A percentile compares a stretch with the other conserved stretches of the same genome.
These are phyloP conservation scores for Mycosphaerelloides madeirae DNA, from an alignment of 2,329 filamentous ascomycete genomes.

Conservation along the genomic window DNA sequence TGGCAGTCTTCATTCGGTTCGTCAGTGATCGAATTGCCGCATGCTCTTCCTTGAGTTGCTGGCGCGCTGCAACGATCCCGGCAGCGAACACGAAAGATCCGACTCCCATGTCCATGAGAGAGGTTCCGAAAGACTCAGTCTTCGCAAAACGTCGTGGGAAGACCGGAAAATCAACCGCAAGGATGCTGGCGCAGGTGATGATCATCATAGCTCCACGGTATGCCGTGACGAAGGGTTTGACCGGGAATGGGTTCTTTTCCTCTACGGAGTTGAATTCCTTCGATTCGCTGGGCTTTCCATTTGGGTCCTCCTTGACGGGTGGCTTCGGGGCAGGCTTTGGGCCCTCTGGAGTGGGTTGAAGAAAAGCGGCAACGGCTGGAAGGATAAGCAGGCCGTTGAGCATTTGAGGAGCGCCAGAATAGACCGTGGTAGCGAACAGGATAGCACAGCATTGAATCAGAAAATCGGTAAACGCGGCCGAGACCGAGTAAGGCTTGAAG, in stretches of 20 bases:
- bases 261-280: conserved; percentile 19
- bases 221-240: conserved; percentile 86
- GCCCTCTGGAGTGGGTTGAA: conserved; percentile 44
- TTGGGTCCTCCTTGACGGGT: conserved; percentile 15
- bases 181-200: conserved; percentile 80
- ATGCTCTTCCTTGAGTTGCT: conserved; percentile 61
- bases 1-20: conserved; percentile 59
- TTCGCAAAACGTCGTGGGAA: conserved; percentile 95
- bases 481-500: conserved; percentile 68
- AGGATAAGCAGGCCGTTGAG: conserved; percentile 69
- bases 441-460: conserved; percentile 78
- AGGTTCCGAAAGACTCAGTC: conserved; percentile 98
- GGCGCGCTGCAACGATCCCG: conserved; percentile 81
- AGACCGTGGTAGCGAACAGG: conserved; percentile 80
- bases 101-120: conserved; percentile 96
- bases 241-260: conserved; percentile 55
- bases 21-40: conserved; percentile 43
- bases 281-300: conserved; percentile 17
- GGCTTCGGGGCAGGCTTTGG: conserved; percentile 20
- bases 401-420: conserved; percentile 68
- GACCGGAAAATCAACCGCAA: conserved; percentile 92
- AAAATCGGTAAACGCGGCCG: conserved; percentile 73
- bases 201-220: conserved; percentile 92
- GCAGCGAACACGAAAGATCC: conserved; percentile 96
- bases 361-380: conserved; percentile 52